Evolutionary conservation across 2,329 filamentous ascomycete genomes (phyloP).

Genomic region (Hyphodiscus sp.): DNA sequence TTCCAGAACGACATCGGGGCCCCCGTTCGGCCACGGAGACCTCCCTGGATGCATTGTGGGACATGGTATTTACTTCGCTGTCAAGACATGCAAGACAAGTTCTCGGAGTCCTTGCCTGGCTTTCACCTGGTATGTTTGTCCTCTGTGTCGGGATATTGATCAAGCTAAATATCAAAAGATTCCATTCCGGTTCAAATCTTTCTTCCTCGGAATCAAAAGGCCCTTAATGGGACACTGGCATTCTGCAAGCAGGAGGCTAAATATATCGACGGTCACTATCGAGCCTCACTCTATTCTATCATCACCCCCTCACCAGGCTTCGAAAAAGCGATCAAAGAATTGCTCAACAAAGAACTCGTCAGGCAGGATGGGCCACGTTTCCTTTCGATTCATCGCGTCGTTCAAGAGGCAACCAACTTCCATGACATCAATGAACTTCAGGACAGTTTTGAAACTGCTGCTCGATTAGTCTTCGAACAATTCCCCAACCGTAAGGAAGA

Average conservation of each 20-base stretch:
- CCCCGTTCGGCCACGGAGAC: not conserved
- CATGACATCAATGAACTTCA: slow-evolving; percentile 2
- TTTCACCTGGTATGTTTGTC: slow-evolving; percentile 4
- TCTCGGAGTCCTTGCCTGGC: slow-evolving; percentile 3
- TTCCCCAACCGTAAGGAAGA: slow-evolving; percentile 4
- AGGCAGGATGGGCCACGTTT: slow-evolving; percentile 4
- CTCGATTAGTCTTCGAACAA: slow-evolving; percentile 5
- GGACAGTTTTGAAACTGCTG: slow-evolving; percentile 1
- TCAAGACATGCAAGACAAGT: slow-evolving; percentile 1
- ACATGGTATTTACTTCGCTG: slow-evolving; percentile 7
- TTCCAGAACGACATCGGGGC: not conserved
- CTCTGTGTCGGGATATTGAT: not conserved
- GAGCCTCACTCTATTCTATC: not conserved
- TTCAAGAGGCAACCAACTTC: slow-evolving; percentile 14
- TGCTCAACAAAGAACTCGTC: slow-evolving; percentile 3
- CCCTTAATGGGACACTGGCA: slow-evolving; percentile 12
- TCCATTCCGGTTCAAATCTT: slow-evolving; percentile 17
- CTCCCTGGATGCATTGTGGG: slow-evolving; percentile 6
- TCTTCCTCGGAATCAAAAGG: slow-evolving; percentile 13
- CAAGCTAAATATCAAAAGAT: slow-evolving; percentile 5
- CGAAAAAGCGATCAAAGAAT: slow-evolving; percentile 5
- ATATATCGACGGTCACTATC: not conserved
- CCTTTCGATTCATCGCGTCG: slow-evolving; percentile 8
- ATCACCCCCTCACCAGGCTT: not conserved
- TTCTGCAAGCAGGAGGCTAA: slow-evolving; percentile 10